Conservation (phyloP, 2,329 filamentous ascomycete genomes). For the Neopestalotiopsis clavispora region DNA sequence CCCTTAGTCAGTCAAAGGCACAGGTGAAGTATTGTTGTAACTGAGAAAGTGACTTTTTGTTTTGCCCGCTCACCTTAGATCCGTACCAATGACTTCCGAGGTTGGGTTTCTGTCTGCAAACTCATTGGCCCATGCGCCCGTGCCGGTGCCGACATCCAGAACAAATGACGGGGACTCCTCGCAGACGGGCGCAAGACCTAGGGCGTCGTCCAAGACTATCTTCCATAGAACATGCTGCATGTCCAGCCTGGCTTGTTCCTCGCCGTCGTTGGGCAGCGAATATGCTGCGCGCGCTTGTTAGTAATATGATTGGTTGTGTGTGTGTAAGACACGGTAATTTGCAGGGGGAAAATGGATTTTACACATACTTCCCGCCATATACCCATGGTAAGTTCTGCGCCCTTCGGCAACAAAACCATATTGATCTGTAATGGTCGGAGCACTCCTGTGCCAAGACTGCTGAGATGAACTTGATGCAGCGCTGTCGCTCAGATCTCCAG, state of each 20-base stretch:
- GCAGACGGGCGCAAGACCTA: neutral
- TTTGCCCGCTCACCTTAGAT: slow-evolving; percentile 9
- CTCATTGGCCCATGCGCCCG: slow-evolving; percentile 12
- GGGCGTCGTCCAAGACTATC: neutral
- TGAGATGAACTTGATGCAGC: neutral
- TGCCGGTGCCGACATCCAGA: slow-evolving; percentile 5
- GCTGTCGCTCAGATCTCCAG: neutral
- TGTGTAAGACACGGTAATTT: neutral
- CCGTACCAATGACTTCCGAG: slow-evolving; percentile 14
- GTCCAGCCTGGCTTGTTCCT: slow-evolving; percentile 8
- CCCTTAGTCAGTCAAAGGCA: too few relatives aligned
- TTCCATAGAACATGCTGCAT: neutral
- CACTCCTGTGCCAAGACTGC: neutral
- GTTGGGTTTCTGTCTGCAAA: slow-evolving; percentile 15
- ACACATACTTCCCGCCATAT: slow-evolving; percentile 1
- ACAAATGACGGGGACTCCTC: neutral
- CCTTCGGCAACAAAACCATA: neutral
- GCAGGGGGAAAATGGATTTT: neutral
- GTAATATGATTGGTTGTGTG: neutral
- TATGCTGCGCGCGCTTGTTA: neutral
- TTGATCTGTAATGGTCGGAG: neutral
- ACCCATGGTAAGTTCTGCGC: neutral
- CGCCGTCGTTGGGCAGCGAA: slow-evolving; percentile 6
- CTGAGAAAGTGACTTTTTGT: neutral
- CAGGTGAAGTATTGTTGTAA: too few relatives aligned